phyloP scores from a whole-genome alignment of 179 eudicot species.

The Silene noctiflora region DNA sequence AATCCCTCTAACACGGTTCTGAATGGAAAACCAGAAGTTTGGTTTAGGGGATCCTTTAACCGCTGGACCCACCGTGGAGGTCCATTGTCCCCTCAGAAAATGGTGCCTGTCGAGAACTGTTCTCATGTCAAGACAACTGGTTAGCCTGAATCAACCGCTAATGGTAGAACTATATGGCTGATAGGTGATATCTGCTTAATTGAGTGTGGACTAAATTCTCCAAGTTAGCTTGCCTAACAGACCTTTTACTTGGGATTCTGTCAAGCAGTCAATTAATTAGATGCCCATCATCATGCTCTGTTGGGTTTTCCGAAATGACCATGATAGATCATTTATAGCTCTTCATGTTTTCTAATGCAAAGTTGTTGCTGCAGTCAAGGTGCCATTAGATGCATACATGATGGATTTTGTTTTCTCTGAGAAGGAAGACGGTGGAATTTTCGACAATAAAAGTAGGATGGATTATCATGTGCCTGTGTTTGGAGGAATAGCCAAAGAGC shows the following conservation, averaged over 20 bases:
- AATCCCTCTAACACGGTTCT: conserved; percentile 84
- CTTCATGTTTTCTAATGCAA: conserved; percentile 21
- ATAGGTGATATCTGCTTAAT: background rate
- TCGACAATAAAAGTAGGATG: conserved; percentile 80
- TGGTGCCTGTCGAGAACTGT: conserved; percentile 73
- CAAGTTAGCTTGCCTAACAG: background rate
- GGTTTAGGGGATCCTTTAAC: conserved; percentile 96
- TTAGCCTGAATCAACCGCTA: conserved; percentile 31
- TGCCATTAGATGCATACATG: conserved; percentile 95
- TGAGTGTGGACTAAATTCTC: background rate
- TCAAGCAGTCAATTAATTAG: background rate
- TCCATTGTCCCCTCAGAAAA: conserved; percentile 79
- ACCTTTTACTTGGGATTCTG: background rate
- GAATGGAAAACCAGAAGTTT: conserved; percentile 84
- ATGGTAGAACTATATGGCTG: conserved; percentile 6
- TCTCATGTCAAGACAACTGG: conserved; percentile 78
- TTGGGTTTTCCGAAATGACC: background rate
- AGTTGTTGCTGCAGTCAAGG: conserved; percentile 64
- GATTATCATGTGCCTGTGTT: conserved; percentile 94
- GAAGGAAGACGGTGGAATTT: conserved; percentile 83
- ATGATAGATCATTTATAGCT: background rate
- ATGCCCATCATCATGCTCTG: background rate
- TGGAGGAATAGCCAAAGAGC: conserved; percentile 84
- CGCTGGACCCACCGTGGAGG: conserved; percentile 94
- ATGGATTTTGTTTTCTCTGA: conserved; percentile 98